Conservation (phyloP, 225 moss, liverwort and hornwort genomes). For the Straminergon stramineum region DNA sequence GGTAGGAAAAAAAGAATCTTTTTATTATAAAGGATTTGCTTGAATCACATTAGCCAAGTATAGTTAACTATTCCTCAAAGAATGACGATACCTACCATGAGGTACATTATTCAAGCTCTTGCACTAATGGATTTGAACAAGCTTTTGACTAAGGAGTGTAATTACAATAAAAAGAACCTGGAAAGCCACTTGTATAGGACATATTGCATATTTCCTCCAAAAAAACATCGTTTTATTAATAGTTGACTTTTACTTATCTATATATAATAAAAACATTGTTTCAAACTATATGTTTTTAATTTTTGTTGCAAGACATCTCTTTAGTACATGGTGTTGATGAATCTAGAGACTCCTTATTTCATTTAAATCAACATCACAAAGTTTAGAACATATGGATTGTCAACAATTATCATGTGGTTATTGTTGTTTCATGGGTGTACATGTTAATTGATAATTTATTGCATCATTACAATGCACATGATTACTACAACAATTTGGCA, state of each 20-base stretch:
- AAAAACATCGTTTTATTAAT: not conserved
- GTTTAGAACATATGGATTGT: too few relatives aligned
- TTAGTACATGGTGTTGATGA: too few relatives aligned
- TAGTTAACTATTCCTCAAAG: accelerated
- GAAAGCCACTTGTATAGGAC: not conserved
- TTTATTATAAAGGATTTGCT: not conserved
- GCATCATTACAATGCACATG: too few relatives aligned
- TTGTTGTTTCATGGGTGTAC: too few relatives aligned
- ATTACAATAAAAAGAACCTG: not conserved
- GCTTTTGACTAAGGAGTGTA: not conserved
- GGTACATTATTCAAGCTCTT: not conserved
- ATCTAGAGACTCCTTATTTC: too few relatives aligned
- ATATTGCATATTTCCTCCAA: not conserved
- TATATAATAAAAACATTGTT: not conserved
- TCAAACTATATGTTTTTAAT: not conserved
- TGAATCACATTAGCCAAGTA: not conserved
- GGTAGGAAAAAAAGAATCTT: not conserved
- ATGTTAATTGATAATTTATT: too few relatives aligned
- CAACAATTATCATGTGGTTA: too few relatives aligned
- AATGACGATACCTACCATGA: accelerated
- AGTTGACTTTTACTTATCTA: not conserved
- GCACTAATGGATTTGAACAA: not conserved
- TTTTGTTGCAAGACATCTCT: not conserved
- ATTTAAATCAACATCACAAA: too few relatives aligned
- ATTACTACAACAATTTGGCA: too few relatives aligned